Evolutionary conservation across 2,329 filamentous ascomycete species (phyloP), one percentile per base, ranked within the genome.

Genomic region (Penicillium expansum): DNA sequence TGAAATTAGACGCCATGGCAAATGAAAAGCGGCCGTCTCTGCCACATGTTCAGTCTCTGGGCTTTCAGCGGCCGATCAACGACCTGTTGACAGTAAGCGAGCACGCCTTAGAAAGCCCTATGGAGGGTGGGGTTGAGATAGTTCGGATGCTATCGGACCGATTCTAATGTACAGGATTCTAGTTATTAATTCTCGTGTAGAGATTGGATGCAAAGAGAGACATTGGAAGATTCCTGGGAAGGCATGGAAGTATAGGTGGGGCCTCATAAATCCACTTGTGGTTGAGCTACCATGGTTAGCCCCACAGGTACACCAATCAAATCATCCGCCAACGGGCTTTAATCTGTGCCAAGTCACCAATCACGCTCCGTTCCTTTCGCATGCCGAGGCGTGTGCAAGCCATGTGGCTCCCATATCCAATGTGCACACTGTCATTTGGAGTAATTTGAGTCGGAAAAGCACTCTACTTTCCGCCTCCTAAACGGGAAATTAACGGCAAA

Each of bases 261-360:
- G 37, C 43, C 37, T 9, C 14, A 30, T 22, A 4, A 9, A 30
- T 16, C 29, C 18, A 11, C 35, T 3, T 14, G 6, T 6, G 5
- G 14, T 9, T 2, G 20, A 38, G 33, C 10, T 11, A 14, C 29
- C 29, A 24, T 35, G 20, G 44, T 48, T 41, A 41, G 27, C 52
- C 29, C 43, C 27, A 7, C 53, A 55, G 53, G 53, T 5, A 52
- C 48, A 56, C 53, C 53, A 56, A 56, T 56, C 24, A 52, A 7
- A 45, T 24, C 4, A 20, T 20, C 0, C 16, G 4, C 10, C 11
- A 16, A n/a, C 4, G 13, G 18, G 8, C 48, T 45, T 41, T 44
- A 45, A 45, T 56, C 14, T 39, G 8, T 38, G 52, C 53, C 53
- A 39, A 52, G 41, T 37, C 48, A 45, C 53, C 53, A 56, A 56